Percentiles rank a stretch among this genome's conserved stretches.
These are phyloP conservation scores for Blastobotrys serpentis DNA, from an alignment of 1,139 yeast genomes.

Conservation along the genomic window DNA sequence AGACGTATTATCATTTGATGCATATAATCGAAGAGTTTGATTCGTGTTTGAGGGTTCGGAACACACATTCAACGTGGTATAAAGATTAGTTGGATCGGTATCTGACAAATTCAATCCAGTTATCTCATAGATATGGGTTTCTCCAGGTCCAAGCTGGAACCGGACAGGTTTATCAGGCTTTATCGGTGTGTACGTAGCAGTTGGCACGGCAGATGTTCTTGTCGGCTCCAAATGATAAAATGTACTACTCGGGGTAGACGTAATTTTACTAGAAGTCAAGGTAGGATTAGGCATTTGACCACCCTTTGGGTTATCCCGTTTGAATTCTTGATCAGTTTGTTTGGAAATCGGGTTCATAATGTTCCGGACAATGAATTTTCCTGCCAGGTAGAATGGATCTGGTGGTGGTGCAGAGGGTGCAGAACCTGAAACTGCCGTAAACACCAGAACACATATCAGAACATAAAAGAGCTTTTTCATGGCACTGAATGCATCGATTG, in stretches of 20 bases:
- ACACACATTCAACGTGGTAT: conserved; percentile 28
- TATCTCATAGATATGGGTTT: conserved; percentile 30
- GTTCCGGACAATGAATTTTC: not conserved
- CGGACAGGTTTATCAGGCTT: conserved; percentile 25
- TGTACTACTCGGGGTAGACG: not conserved
- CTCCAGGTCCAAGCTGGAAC: conserved; percentile 32
- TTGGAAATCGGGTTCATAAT: not conserved
- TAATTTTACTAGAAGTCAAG: not conserved
- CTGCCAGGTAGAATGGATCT: conserved; percentile 9
- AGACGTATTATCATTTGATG: conserved; percentile 16
- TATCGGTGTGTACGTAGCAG: conserved; percentile 24
- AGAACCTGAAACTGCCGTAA: not conserved
- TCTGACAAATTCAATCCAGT: conserved; percentile 7
- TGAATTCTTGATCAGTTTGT: not conserved
- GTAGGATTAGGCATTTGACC: not conserved
- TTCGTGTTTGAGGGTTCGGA: conserved; percentile 19
- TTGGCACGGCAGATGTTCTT: not conserved
- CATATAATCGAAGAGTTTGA: conserved; percentile 21
- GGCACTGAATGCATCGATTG: too few relatives aligned
- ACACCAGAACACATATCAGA: not conserved
- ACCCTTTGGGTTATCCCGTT: not conserved
- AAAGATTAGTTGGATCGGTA: conserved; percentile 17
- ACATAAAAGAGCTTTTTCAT: too few relatives aligned
- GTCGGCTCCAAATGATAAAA: conserved; percentile 6
- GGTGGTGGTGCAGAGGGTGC: not conserved